Base-by-base conservation (phyloP, 2,329 filamentous ascomycete genomes). In the Monosporascus sp. region DNA sequence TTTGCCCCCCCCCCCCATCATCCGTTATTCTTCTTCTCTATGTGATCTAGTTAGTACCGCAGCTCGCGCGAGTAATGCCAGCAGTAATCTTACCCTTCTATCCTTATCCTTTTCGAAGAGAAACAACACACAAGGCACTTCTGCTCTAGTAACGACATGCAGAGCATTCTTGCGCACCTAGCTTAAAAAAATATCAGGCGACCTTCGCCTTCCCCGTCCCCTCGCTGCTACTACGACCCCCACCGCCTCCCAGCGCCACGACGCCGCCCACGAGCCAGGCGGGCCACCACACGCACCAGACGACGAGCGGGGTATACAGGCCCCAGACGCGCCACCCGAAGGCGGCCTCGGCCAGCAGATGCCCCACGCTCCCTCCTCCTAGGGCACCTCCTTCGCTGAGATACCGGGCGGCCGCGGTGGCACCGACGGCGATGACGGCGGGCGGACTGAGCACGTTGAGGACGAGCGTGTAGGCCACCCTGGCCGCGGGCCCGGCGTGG, bases 211-310 rank as follows among this genome's bases (percentile, higher is more conserved):
- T 61, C 39, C 39, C 50, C 3, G 8, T 24, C 3, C 18, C 44
- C 49, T 5, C 31, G 31, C 48, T 50, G 5, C 41, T 20, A 14
- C 41, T 24, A 18, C 14, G 62, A 61, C 53, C n/a, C n/a, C n/a
- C 56, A 54, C 5, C 22, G 7, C 41, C 41, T 5, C 79, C 79
- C 51, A 83, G 70, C 45, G 85, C 74, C 24, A 81, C 73, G 6
- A 85, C 69, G 54, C 76, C 74, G 2, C 80, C 88, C 7, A 85
- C 80, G 38, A 94, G 70, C 92, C 92, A 97, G 7, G 90, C 90
- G 1, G 92, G 92, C 88, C 90, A 94, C 92, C 92, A 97, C 44
- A 96, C 85, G 67, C 90, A 88, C 89, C 91, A 96, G n/a, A 96
- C 80, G 11, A 95, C 83, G 18, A 96, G 84, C 55, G 89, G 87